Conservation (phyloP, 2,329 filamentous ascomycete genomes). For the Aspergillus tubingensis region DNA sequence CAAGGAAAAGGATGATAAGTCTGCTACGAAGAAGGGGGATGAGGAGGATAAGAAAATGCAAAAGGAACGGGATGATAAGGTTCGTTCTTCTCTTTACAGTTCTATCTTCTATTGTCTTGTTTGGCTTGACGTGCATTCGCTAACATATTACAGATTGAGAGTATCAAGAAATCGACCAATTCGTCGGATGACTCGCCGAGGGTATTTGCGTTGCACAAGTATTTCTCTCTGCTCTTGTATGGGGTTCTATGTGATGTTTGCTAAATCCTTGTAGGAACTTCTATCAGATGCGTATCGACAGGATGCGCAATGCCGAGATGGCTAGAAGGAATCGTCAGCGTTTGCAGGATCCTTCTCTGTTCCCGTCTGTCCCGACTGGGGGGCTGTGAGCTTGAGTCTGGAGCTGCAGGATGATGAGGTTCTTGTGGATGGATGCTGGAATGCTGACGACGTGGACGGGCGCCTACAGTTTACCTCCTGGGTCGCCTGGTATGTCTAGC, state of each 20-base stretch:
- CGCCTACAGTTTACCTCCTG: not conserved
- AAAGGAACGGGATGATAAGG: slow-evolving; percentile 58
- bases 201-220: slow-evolving; percentile 83
- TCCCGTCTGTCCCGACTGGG: slow-evolving; percentile 79
- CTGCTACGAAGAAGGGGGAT: slow-evolving; percentile 40
- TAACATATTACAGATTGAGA: slow-evolving; percentile 34
- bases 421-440: not conserved
- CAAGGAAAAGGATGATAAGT: slow-evolving; percentile 38
- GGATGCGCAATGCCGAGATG: slow-evolving; percentile 73
- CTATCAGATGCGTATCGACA: slow-evolving; percentile 80
- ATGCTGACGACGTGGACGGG: not conserved
- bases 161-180: slow-evolving; percentile 49
- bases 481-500: not conserved
- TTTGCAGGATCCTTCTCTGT: slow-evolving; percentile 73
- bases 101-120: slow-evolving; percentile 7
- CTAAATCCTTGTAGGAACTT: slow-evolving; percentile 69
- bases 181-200: slow-evolving; percentile 68
- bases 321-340: slow-evolving; percentile 81
- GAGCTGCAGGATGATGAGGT: slow-evolving; percentile 5
- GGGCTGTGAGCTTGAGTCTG: slow-evolving; percentile 31
- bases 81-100: slow-evolving; percentile 22
- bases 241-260: not conserved
- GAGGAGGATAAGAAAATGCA: slow-evolving; percentile 41
- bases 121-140: not conserved
- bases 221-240: slow-evolving; percentile 14